These are phyloP conservation scores for Aspergillus brunneoviolaceus DNA, from an alignment of 2,329 filamentous ascomycete species.

Conservation along the genomic window DNA sequence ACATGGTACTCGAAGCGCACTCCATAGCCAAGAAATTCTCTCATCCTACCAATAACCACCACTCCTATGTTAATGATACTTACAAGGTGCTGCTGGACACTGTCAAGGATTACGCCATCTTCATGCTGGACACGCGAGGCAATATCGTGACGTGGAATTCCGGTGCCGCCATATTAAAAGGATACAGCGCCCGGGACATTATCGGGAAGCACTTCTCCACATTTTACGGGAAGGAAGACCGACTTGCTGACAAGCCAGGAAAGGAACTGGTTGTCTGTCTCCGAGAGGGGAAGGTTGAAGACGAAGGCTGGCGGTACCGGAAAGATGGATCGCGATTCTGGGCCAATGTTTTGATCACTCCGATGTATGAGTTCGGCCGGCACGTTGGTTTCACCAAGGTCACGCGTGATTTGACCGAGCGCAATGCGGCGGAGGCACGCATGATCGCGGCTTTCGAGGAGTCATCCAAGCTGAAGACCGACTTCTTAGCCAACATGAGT, in stretches of 20 bases:
- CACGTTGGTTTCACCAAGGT: constrained; percentile 61
- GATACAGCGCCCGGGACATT: constrained; percentile 56
- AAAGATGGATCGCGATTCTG: constrained; percentile 61
- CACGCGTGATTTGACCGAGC: constrained; percentile 58
- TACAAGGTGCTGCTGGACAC: constrained; percentile 63
- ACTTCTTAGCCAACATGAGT: constrained; percentile 63
- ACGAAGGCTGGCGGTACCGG: constrained; percentile 60
- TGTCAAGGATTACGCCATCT: constrained; percentile 64
- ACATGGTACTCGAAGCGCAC: constrained; percentile 45
- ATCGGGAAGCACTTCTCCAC: constrained; percentile 59
- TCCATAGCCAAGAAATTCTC: constrained; percentile 34
- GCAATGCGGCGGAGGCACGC: constrained; percentile 55
- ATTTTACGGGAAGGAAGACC: constrained; percentile 57
- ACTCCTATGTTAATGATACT: constrained; percentile 52
- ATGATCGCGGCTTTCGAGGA: constrained; percentile 61
- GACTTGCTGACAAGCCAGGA: constrained; percentile 50
- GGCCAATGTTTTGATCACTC: constrained; percentile 61
- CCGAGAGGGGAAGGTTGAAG: constrained; percentile 56
- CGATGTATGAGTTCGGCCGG: constrained; percentile 53
- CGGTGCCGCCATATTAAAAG: constrained; percentile 57
- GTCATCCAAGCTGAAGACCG: constrained; percentile 61
- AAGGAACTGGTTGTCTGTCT: constrained; percentile 55
- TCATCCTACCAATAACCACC: constrained; percentile 33
- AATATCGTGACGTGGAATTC: constrained; percentile 59
- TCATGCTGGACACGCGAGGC: constrained; percentile 59